phyloP scores from a whole-genome alignment of 306 rosid genomes.

The Hippophae tibetana region DNA sequence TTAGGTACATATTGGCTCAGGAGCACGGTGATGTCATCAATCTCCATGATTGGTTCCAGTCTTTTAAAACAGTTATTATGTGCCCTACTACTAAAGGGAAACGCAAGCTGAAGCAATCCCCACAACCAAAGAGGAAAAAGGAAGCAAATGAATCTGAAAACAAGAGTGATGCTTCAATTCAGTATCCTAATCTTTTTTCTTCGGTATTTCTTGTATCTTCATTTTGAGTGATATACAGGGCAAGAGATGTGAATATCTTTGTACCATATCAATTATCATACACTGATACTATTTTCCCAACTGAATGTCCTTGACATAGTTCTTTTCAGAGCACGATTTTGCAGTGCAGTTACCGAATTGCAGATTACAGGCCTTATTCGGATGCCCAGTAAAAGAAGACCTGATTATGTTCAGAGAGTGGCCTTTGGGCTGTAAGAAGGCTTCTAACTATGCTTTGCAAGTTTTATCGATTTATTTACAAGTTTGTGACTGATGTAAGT shows the following conservation, averaged over 20 bases:
- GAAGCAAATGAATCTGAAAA: slow-evolving; percentile 33
- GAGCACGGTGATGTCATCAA: slow-evolving; percentile 97
- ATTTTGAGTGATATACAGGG: neutral
- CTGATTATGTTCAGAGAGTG: slow-evolving; percentile 73
- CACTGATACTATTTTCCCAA: neutral
- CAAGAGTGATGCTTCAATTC: slow-evolving; percentile 63
- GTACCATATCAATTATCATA: too few relatives aligned
- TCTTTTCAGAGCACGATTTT: slow-evolving; percentile 72
- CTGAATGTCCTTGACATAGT: slow-evolving; percentile 40
- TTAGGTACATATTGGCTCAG: slow-evolving; percentile 73
- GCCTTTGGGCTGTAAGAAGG: slow-evolving; percentile 60
- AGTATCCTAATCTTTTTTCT: slow-evolving; percentile 54
- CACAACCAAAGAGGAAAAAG: slow-evolving; percentile 55
- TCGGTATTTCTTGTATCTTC: too few relatives aligned
- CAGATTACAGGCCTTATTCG: slow-evolving; percentile 79
- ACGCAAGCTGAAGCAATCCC: slow-evolving; percentile 49
- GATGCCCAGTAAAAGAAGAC: slow-evolving; percentile 87
- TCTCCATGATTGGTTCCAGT: slow-evolving; percentile 90
- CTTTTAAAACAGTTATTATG: slow-evolving; percentile 54
- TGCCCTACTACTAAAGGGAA: slow-evolving; percentile 37
- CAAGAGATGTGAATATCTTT: neutral
- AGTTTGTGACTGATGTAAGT: too few relatives aligned
- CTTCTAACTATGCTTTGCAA: neutral
- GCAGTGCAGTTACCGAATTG: slow-evolving; percentile 73
- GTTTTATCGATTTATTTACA: too few relatives aligned